A percentile compares a stretch with the other conserved stretches of the same genome.
Evolutionary conservation across 2,329 filamentous ascomycete species (phyloP).

Genomic region (Hypoxylon sp.): DNA sequence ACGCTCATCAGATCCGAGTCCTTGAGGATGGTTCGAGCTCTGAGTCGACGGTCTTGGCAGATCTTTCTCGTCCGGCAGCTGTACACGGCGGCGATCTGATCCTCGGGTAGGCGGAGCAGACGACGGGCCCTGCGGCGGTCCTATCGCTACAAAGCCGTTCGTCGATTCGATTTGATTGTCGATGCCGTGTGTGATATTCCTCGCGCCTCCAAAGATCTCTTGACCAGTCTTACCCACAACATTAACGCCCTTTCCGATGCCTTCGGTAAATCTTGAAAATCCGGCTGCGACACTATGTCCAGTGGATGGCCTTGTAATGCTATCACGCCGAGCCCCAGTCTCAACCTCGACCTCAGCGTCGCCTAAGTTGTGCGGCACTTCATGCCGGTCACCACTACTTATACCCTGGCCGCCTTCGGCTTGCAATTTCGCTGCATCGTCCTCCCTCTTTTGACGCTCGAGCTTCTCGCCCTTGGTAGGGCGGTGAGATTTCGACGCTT

Average conservation of each 20-base stretch:
- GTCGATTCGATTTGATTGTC: constrained; percentile 68
- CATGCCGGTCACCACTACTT: constrained; percentile 67
- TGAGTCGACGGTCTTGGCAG: constrained; percentile 49
- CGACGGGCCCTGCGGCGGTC: constrained; percentile 44
- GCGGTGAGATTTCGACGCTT: constrained; percentile 63
- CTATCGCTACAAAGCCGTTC: constrained; percentile 65
- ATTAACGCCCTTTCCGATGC: constrained; percentile 62
- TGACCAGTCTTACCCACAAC: constrained; percentile 61
- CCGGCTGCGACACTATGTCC: constrained; percentile 55
- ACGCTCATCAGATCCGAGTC: constrained; percentile 45
- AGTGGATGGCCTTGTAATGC: constrained; percentile 38
- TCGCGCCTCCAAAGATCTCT: constrained; percentile 62
- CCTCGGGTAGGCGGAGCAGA: constrained; percentile 44
- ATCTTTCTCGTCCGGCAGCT: constrained; percentile 55
- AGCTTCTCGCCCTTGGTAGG: constrained; percentile 67
- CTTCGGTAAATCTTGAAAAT: constrained; percentile 64
- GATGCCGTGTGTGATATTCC: constrained; percentile 64
- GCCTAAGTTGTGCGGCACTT: constrained; percentile 67
- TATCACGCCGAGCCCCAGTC: constrained; percentile 21
- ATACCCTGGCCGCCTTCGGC: constrained; percentile 66
- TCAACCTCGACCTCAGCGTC: constrained; percentile 56
- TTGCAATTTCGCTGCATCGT: constrained; percentile 65
- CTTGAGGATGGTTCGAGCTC: constrained; percentile 39
- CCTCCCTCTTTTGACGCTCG: constrained; percentile 63
- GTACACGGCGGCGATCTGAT: constrained; percentile 53